Evolutionary conservation across 202 grass and related monocot genomes (phyloP).

Genomic region (Elaeis oleifera): DNA sequence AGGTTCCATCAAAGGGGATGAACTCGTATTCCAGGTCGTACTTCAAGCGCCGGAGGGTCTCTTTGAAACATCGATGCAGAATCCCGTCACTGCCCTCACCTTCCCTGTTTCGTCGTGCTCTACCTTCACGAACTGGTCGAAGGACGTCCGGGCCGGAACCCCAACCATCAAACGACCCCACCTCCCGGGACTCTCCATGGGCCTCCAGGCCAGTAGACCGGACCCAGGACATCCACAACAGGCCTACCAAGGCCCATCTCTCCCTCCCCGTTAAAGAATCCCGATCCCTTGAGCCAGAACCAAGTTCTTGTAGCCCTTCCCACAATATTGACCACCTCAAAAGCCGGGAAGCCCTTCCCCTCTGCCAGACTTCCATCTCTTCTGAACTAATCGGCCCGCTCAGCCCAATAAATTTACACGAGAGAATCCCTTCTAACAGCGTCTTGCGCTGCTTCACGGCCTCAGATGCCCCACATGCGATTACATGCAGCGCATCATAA

Average conservation of each 20-base stretch:
- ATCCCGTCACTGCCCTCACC: background rate
- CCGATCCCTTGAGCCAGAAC: slow-evolving; percentile 17
- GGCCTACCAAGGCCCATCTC: background rate
- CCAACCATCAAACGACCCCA: slow-evolving; percentile 24
- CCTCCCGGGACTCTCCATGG: background rate
- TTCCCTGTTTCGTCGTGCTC: background rate
- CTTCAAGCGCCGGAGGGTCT: background rate
- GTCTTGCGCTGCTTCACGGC: background rate
- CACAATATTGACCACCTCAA: slow-evolving; percentile 26
- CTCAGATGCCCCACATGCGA: background rate
- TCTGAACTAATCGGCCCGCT: background rate
- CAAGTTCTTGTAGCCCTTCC: slow-evolving; percentile 21
- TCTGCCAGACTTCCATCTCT: background rate
- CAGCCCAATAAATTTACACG: background rate
- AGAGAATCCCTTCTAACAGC: background rate
- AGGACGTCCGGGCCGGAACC: slow-evolving; percentile 6
- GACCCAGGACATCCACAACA: background rate
- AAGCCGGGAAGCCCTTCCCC: background rate
- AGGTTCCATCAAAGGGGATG: slow-evolving; percentile 1
- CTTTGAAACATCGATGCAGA: background rate
- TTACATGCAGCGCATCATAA: slow-evolving; percentile 2
- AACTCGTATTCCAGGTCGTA: background rate
- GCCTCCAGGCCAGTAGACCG: slow-evolving; percentile 24
- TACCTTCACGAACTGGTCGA: slow-evolving; percentile 24
- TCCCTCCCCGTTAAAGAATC: slow-evolving; percentile 15